These are phyloP conservation scores for Xylaria palmicola DNA, from an alignment of 495 filamentous ascomycete species.

Conservation along the genomic window DNA sequence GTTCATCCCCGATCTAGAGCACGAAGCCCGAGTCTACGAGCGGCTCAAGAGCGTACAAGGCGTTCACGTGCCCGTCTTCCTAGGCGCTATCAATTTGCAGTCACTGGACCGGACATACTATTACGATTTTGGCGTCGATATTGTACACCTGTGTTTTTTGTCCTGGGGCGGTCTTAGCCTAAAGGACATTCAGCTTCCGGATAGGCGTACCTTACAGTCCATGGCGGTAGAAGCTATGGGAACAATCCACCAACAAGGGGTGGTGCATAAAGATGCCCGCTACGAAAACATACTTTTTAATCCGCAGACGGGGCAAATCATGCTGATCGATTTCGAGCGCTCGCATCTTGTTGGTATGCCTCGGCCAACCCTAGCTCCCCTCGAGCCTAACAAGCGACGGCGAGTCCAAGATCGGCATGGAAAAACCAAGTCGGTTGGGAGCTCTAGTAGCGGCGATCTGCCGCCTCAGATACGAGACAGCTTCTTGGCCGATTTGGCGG, in stretches of 20 bases:
- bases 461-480: no score
- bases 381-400: slow-evolving; percentile 4
- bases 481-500: background rate
- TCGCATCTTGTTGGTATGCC: slow-evolving; percentile 7
- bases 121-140: slow-evolving; percentile 11
- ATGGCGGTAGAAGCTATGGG: background rate
- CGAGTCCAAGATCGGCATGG: background rate
- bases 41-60: slow-evolving; percentile 4
- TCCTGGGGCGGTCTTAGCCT: slow-evolving; percentile 1
- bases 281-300: slow-evolving; percentile 34
- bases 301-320: slow-evolving; percentile 28
- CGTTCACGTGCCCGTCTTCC: slow-evolving; percentile 9
- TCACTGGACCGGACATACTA: slow-evolving; percentile 8
- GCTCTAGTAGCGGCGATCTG: no score
- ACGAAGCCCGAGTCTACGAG: slow-evolving; percentile 1
- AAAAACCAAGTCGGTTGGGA: background rate
- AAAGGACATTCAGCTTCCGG: background rate
- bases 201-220: background rate
- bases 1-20: slow-evolving; percentile 2
- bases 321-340: slow-evolving; percentile 38
- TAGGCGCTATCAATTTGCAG: background rate
- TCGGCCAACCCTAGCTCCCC: background rate
- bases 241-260: slow-evolving; percentile 1
- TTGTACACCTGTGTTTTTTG: background rate
- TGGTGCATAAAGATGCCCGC: slow-evolving; percentile 12